phyloP scores from a whole-genome alignment of 2,329 filamentous ascomycete genomes.

The Xylaria sp. region DNA sequence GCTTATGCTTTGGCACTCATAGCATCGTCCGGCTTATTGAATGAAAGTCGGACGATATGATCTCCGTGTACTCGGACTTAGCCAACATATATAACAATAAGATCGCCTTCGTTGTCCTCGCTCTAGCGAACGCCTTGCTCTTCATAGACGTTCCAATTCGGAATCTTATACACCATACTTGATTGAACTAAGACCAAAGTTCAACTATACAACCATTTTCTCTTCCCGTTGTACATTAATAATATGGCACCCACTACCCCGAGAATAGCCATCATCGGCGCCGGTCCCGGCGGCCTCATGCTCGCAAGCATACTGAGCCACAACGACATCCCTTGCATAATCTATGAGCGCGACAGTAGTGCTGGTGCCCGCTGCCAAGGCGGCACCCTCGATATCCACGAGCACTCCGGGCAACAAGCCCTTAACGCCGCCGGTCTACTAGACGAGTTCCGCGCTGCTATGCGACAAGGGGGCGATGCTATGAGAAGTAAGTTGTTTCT shows the following conservation, averaged over 20 bases:
- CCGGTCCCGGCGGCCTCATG: conserved; percentile 48
- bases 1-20: background rate
- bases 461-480: conserved; percentile 43
- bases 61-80: background rate
- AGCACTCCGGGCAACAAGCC: conserved; percentile 47
- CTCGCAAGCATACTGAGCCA: conserved; percentile 48
- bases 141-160: background rate
- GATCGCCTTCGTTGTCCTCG: background rate
- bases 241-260: conserved; percentile 30
- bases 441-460: conserved; percentile 42
- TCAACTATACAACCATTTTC: too few relatives aligned
- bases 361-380: conserved; percentile 56
- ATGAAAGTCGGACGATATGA: background rate
- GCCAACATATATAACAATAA: conserved; percentile 10
- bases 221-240: background rate
- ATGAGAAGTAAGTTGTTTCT: conserved; percentile 28
- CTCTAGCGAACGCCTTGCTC: background rate
- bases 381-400: conserved; percentile 62
- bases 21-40: background rate
- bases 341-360: conserved; percentile 50
- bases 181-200: background rate
- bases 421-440: conserved; percentile 49
- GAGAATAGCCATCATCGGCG: conserved; percentile 49
- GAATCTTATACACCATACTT: background rate
- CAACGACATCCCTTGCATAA: conserved; percentile 42